These are phyloP conservation scores for Phytophthora melonis DNA, from an alignment of 352 stramenopile genomes.

Conservation along the genomic window DNA sequence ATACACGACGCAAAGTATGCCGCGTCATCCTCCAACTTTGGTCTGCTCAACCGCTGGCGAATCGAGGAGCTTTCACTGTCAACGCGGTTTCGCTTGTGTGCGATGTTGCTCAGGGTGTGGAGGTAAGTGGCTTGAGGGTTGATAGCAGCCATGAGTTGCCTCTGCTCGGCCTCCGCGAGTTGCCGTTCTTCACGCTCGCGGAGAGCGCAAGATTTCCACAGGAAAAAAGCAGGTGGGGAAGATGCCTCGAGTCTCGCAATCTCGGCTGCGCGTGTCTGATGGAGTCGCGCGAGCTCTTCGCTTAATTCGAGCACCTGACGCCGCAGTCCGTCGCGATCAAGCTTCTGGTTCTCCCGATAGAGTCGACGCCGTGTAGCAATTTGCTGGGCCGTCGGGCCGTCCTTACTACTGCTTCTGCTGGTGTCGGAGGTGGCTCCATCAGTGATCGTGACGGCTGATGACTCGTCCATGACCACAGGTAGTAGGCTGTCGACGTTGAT, in stretches of 20 bases:
- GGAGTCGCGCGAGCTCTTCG: too few relatives aligned
- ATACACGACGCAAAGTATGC: constrained; percentile 9
- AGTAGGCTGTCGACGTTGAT: background rate
- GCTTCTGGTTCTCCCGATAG: too few relatives aligned
- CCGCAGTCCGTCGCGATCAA: too few relatives aligned
- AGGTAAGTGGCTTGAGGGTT: background rate
- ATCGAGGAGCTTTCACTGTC: background rate
- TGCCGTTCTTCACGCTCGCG: background rate
- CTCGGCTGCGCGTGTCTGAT: too few relatives aligned
- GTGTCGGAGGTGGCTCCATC: background rate
- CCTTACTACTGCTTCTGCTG: background rate
- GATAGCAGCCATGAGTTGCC: background rate
- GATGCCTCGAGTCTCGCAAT: background rate
- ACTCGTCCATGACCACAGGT: background rate
- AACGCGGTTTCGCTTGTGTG: background rate
- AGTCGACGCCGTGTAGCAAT: background rate
- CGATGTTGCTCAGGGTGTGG: background rate
- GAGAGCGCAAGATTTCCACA: background rate
- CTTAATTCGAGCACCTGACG: too few relatives aligned
- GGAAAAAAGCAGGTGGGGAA: background rate
- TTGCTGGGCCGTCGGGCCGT: background rate
- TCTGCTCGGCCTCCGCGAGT: background rate
- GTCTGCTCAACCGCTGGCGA: background rate
- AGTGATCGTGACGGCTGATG: too few relatives aligned
- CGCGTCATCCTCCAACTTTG: background rate